These are phyloP conservation scores for Microbotryum silenes-acaulis DNA, from an alignment of 1,284 basidiomycete genomes.

Conservation along the genomic window DNA sequence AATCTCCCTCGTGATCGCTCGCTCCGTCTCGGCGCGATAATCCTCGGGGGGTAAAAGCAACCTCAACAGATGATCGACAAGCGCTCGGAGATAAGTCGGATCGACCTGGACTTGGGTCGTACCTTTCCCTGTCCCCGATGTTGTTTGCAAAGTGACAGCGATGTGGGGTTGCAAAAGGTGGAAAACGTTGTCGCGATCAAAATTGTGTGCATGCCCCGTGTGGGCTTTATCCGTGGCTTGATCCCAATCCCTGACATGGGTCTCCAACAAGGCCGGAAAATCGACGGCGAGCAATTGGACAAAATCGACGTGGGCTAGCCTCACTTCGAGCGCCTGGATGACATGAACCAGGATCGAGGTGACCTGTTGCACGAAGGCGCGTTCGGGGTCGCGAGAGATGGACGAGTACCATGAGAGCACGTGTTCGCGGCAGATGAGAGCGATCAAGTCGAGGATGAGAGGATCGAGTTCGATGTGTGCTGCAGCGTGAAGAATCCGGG, in stretches of 20 bases:
- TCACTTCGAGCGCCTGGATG: slow-evolving; percentile 54
- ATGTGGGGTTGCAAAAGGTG: slow-evolving; percentile 70
- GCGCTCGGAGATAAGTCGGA: slow-evolving; percentile 66
- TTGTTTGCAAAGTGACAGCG: slow-evolving; percentile 53
- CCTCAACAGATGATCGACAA: slow-evolving; percentile 61
- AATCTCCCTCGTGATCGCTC: slow-evolving; percentile 66
- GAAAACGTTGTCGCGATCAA: slow-evolving; percentile 51
- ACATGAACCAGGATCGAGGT: slow-evolving; percentile 53
- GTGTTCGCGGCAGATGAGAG: slow-evolving; percentile 63
- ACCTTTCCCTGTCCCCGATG: background rate
- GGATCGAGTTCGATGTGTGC: slow-evolving; percentile 24
- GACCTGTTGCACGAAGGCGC: slow-evolving; percentile 65
- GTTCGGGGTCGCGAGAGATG: slow-evolving; percentile 59
- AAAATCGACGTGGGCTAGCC: slow-evolving; percentile 53
- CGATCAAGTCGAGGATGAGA: slow-evolving; percentile 53
- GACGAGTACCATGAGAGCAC: slow-evolving; percentile 70
- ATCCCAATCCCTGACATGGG: slow-evolving; percentile 67
- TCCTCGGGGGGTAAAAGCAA: slow-evolving; percentile 60
- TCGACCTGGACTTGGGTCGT: slow-evolving; percentile 44
- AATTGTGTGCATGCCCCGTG: slow-evolving; percentile 54
- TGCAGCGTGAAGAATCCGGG: slow-evolving; percentile 25
- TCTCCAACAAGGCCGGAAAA: slow-evolving; percentile 55
- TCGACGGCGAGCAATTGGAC: slow-evolving; percentile 53
- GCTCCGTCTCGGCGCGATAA: slow-evolving; percentile 60
- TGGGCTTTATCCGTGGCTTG: slow-evolving; percentile 54